These are phyloP conservation scores for Trichoderma sp. DNA, from an alignment of 2,329 filamentous ascomycete genomes.

Conservation along the genomic window DNA sequence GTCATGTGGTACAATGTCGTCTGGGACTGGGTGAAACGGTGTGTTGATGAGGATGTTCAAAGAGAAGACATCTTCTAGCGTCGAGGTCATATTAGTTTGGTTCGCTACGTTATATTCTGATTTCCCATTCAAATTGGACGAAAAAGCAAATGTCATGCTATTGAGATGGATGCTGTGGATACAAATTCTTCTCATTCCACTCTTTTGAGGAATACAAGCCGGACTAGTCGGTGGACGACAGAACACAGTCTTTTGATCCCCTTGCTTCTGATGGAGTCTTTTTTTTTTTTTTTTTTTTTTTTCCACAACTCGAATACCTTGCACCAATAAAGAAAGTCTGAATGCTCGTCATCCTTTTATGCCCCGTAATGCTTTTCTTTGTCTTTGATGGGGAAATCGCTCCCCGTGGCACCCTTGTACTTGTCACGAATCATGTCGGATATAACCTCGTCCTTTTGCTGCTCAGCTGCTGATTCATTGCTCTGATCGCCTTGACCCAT, in stretches of 20 bases:
- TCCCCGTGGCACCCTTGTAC: constrained; percentile 70
- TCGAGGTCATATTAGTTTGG: too few relatives aligned
- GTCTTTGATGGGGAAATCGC: constrained; percentile 69
- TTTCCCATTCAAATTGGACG: background rate
- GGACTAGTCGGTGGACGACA: background rate
- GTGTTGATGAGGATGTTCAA: constrained; percentile 34
- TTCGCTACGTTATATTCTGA: background rate
- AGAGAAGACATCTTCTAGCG: constrained; percentile 24
- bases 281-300: too few relatives aligned
- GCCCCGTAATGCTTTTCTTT: constrained; percentile 47
- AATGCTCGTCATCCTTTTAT: background rate
- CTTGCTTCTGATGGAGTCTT: background rate
- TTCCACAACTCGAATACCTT: background rate
- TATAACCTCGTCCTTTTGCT: constrained; percentile 81
- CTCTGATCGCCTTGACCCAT: constrained; percentile 69
- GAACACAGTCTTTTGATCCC: background rate
- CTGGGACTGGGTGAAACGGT: constrained; percentile 66
- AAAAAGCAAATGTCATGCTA: background rate
- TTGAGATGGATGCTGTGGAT: background rate
- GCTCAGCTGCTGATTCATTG: constrained; percentile 73
- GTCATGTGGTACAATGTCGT: constrained; percentile 69
- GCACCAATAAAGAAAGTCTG: background rate
- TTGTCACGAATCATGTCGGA: constrained; percentile 69
- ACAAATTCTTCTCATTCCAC: background rate
- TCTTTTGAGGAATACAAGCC: background rate